These are phyloP conservation scores for Fusarium incarnatum DNA, from an alignment of 2,329 filamentous ascomycete species.

Conservation along the genomic window DNA sequence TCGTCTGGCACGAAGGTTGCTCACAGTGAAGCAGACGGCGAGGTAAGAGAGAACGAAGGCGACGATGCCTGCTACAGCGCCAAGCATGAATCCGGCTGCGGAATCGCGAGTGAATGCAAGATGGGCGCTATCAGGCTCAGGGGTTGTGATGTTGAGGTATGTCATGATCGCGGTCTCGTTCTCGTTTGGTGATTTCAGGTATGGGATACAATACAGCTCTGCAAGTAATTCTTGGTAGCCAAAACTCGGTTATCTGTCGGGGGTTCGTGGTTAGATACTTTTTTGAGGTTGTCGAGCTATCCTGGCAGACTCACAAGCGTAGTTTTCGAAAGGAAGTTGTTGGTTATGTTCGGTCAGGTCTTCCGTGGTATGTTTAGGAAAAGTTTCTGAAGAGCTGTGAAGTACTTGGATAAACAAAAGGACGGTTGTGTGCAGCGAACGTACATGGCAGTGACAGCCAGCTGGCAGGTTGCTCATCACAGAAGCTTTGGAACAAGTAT, in stretches of 20 bases:
- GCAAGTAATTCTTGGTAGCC: not conserved
- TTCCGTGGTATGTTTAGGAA: not conserved
- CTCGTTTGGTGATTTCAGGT: not conserved
- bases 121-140: not conserved
- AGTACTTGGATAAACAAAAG: not conserved
- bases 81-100: slow-evolving; percentile 27
- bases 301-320: not conserved
- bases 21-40: slow-evolving; percentile 14
- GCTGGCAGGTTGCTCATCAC: not conserved
- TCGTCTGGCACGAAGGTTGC: not conserved
- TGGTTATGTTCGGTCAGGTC: not conserved
- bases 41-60: slow-evolving; percentile 25
- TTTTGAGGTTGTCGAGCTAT: not conserved
- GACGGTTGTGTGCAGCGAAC: not conserved
- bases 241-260: not conserved
- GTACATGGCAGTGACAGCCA: slow-evolving; percentile 20
- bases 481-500: not conserved
- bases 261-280: not conserved
- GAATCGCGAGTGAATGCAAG: slow-evolving; percentile 17
- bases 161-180: not conserved
- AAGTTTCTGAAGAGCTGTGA: not conserved
- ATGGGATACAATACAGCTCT: not conserved
- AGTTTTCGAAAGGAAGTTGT: not conserved
- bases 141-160: not conserved
- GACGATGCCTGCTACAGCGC: slow-evolving; percentile 18